Evolutionary conservation across 345 rosid genomes (phyloP).

Genomic region (Conringia planisiliqua): DNA sequence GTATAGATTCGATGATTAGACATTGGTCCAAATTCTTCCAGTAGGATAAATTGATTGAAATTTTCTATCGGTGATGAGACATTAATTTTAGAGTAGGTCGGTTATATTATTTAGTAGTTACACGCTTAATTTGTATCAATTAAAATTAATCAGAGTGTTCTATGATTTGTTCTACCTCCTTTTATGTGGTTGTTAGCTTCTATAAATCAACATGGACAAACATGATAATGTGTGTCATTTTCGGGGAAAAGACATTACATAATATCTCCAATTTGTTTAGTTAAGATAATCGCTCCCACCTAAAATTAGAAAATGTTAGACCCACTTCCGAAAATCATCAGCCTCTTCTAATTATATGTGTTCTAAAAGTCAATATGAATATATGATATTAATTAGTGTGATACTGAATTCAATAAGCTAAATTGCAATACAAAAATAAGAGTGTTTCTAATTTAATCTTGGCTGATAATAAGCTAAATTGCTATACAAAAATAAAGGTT

Average conservation of each 20-base stretch:
- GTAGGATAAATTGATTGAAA: background rate
- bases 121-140: background rate
- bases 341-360: background rate
- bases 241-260: background rate
- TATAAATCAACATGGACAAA: background rate
- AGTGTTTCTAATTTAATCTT: background rate
- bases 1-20: conserved; percentile 11
- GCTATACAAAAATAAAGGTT: no score
- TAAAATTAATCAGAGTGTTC: background rate
- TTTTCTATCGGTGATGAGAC: background rate
- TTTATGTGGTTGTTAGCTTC: conserved; percentile 14
- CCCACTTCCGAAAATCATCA: conserved; percentile 11
- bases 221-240: conserved; percentile 11
- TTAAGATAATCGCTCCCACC: background rate
- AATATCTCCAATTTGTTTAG: conserved; percentile 8
- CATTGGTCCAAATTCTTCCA: background rate
- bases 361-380: background rate
- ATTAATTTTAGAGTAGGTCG: background rate
- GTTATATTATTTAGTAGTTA: background rate
- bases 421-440: background rate
- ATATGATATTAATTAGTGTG: background rate
- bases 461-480: no score
- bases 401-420: background rate
- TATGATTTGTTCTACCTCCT: background rate
- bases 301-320: conserved; percentile 4